Evolutionary conservation across 2,329 filamentous ascomycete genomes (phyloP).

Genomic region (Diaporthe ilicicola): DNA sequence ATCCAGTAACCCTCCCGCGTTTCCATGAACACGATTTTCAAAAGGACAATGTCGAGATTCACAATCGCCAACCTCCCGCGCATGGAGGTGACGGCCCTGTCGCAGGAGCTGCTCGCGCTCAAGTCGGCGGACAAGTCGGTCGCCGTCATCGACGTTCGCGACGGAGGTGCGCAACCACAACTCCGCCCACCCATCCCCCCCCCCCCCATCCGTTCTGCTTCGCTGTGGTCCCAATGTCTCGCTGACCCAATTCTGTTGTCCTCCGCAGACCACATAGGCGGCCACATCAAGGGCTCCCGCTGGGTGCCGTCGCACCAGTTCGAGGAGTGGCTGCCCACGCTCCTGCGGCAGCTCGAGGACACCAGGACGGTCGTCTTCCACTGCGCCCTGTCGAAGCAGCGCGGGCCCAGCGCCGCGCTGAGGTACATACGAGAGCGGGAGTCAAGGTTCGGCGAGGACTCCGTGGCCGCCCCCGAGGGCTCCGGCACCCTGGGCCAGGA

Average conservation of each 20-base stretch:
- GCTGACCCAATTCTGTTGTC: slow-evolving; percentile 15
- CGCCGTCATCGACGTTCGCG: slow-evolving; percentile 88
- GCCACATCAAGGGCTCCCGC: slow-evolving; percentile 81
- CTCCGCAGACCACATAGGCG: slow-evolving; percentile 81
- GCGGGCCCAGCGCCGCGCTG: slow-evolving; percentile 85
- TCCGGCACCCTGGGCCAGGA: slow-evolving; percentile 1
- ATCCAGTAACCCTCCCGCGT: neutral
- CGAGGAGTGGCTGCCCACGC: slow-evolving; percentile 79
- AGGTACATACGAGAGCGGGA: slow-evolving; percentile 79
- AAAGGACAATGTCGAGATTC: slow-evolving; percentile 32
- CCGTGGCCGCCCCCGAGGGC: slow-evolving; percentile 32
- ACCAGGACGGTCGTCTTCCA: slow-evolving; percentile 93
- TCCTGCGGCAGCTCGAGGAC: slow-evolving; percentile 79
- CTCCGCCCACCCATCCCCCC: neutral
- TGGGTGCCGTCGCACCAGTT: slow-evolving; percentile 80
- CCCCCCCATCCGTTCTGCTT: neutral
- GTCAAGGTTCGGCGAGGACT: slow-evolving; percentile 47
- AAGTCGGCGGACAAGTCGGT: slow-evolving; percentile 55
- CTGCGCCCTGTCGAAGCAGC: slow-evolving; percentile 89
- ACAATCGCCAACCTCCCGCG: slow-evolving; percentile 68
- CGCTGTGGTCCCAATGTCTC: neutral
- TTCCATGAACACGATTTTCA: slow-evolving; percentile 27
- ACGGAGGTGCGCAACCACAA: slow-evolving; percentile 66
- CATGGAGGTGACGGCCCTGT: slow-evolving; percentile 75
- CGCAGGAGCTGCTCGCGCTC: slow-evolving; percentile 67